Evolutionary conservation across 495 filamentous ascomycete species (phyloP), one percentile per base, ranked within the genome.

Genomic region (Zalerion maritima): DNA sequence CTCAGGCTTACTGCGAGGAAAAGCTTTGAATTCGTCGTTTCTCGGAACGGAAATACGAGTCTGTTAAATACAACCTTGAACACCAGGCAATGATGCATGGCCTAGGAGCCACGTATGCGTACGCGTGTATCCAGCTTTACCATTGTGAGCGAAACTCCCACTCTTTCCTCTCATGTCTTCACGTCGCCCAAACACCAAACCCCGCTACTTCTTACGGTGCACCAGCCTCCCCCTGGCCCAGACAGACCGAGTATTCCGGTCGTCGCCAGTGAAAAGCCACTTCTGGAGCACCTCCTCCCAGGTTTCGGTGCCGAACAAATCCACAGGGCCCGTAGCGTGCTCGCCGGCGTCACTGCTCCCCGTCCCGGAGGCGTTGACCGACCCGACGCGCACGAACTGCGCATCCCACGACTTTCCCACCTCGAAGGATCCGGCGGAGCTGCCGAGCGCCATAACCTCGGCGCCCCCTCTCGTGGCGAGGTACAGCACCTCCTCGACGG

Each of bases 391-490:
- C 22, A 92, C 58, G 40, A 89, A 55, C 56, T 89, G 77, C 40
- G 78, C 82, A 67, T 94, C 85, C 72, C 75, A 94, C 40, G 80
- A 67, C 80, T 72, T 87, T n/a, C 83, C 85, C 1, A 75, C 67
- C 37, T 76, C 80, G 53, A 93, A 92, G 5, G 54, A 68, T 3
- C 85, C 85, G 13, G 93, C 63, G 37, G 58, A 69, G 5, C 59
- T 60, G 14, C 59, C 64, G 29, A 93, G 52, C 17, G 81, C 79
- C 0, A 92, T 61, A 27, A 84, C 80, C 28, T 69, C 54, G 0
- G 86, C 85, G 0, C 85, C 86, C 6, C 85, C 85, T 12, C 61
- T 52, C 11, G 86, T 93, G 0, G 79, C 85, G 0, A 96, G 60
- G 42, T 80, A 94, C 28, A 97, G 44, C n/a, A 67, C 81, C 49